These are phyloP conservation scores for Phytophthora multivora DNA, from an alignment of 352 stramenopile species.

Conservation along the genomic window DNA sequence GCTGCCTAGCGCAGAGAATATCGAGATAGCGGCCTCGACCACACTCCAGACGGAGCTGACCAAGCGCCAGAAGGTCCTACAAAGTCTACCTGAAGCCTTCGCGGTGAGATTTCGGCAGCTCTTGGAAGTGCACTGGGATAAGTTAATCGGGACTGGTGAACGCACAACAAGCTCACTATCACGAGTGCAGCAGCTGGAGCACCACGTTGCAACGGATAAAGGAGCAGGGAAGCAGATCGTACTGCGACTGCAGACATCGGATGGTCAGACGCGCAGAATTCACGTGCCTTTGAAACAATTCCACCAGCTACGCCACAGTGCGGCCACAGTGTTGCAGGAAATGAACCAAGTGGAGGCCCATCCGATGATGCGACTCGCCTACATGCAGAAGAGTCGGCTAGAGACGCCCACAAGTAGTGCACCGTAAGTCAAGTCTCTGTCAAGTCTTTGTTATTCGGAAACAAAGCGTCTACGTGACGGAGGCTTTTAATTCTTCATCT, in stretches of 20 bases:
- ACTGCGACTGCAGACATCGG: conserved; percentile 59
- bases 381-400: conserved; percentile 31
- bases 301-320: conserved; percentile 78
- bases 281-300: conserved; percentile 67
- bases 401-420: background rate
- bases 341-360: conserved; percentile 75
- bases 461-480: background rate
- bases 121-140: conserved; percentile 41
- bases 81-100: conserved; percentile 53
- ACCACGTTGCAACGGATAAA: conserved; percentile 22
- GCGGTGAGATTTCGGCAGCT: conserved; percentile 43
- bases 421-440: conserved; percentile 11
- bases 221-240: conserved; percentile 30
- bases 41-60: conserved; percentile 33
- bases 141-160: conserved; percentile 16
- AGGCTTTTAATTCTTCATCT: conserved; percentile 74
- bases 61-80: conserved; percentile 38
- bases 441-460: background rate
- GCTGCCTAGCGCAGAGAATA: conserved; percentile 18
- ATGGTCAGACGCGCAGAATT: conserved; percentile 47
- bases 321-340: conserved; percentile 74
- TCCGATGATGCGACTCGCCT: conserved; percentile 76
- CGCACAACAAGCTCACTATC: conserved; percentile 36
- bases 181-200: conserved; percentile 45
- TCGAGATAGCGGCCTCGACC: conserved; percentile 4